These are phyloP conservation scores for Penicillium longicatenatum DNA, from an alignment of 495 filamentous ascomycete species.

Conservation along the genomic window DNA sequence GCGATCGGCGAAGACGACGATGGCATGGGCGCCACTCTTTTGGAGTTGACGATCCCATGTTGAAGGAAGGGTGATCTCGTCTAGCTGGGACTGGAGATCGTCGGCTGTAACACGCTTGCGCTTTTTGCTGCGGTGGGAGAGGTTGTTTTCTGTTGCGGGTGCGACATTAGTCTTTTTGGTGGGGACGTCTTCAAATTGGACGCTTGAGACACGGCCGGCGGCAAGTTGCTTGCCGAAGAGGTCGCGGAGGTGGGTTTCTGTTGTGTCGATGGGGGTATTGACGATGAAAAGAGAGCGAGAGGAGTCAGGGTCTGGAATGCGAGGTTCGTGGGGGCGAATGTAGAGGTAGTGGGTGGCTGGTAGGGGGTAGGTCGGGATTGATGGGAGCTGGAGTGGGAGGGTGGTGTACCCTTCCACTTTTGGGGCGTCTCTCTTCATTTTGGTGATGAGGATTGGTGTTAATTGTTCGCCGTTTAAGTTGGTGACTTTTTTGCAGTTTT, in stretches of 20 bases:
- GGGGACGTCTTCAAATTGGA: slow-evolving; percentile 65
- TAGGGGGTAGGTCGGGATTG: slow-evolving; percentile 57
- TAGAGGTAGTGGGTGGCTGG: slow-evolving; percentile 82
- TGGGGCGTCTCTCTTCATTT: slow-evolving; percentile 41
- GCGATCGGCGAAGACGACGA: slow-evolving; percentile 81
- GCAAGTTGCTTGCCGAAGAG: slow-evolving; percentile 72
- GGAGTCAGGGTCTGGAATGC: slow-evolving; percentile 70
- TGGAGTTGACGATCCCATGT: slow-evolving; percentile 78
- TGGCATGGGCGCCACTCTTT: slow-evolving; percentile 71
- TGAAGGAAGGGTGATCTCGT: slow-evolving; percentile 56
- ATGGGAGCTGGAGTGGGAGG: slow-evolving; percentile 60
- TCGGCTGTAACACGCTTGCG: slow-evolving; percentile 60
- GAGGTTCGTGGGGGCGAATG: slow-evolving; percentile 76
- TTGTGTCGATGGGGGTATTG: slow-evolving; percentile 86
- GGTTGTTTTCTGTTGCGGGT: slow-evolving; percentile 26
- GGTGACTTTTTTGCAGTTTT: slow-evolving; percentile 7
- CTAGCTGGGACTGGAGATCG: slow-evolving; percentile 55
- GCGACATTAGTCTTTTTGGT: slow-evolving; percentile 40
- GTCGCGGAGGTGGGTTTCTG: slow-evolving; percentile 69
- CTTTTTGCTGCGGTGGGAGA: slow-evolving; percentile 55
- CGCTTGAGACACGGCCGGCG: slow-evolving; percentile 71
- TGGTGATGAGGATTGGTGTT: slow-evolving; percentile 20
- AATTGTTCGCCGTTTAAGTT: not conserved
- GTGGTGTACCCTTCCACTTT: slow-evolving; percentile 52
- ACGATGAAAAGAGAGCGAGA: slow-evolving; percentile 79